Evolutionary conservation across 2,329 filamentous ascomycete species (phyloP), one percentile per base, ranked within the genome.

Genomic region (Fusarium buharicum): DNA sequence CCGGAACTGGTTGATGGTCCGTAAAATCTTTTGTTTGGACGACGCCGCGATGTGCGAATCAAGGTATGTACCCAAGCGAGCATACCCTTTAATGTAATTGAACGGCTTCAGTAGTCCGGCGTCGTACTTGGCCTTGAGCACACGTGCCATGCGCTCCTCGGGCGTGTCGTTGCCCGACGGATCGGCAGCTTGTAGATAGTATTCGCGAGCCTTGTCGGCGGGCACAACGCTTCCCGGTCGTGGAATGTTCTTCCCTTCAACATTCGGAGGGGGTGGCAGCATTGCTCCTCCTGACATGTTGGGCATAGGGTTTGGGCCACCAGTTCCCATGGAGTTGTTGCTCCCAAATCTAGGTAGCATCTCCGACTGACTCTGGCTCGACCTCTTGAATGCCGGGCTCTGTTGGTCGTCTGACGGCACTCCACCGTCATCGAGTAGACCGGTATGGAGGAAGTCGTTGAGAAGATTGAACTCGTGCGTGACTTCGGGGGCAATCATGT

Each of bases 31-130:
- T 70, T 96, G 90, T 61, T 95, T 93, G 17, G 91, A 95, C 14
- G 86, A 81, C 20, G 90, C 86, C 49, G 91, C 88, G 74, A 98
- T 90, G 73, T 98, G 89, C 56, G 88, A 87, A 71, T 97, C 93
- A 83, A 99, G 93, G 75, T 97, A 99, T 62, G 90, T 88, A 62
- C 93, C 92, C 43, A 99, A 81, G 28, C 93, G 86, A 11, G 92
- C 90, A 75, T 99, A 99, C 12, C 95, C 95, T 72, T 96, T 96
- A 69, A 98, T 92, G 76, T 99, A 99, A 79, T 98, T 98, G 83
- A 99, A 99, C 2, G 95, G 95, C 73, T 93, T 95, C 55, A 99
- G 81, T 71, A 99, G 83, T 2, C 95, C 95, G 1, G 95, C 95
- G 67, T 98, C 93, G 77, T 97, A 96, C 77, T 99, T 99, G 62